Evolutionary conservation across 2,329 filamentous ascomycete species (phyloP), one percentile per base, ranked within the genome.

Genomic region (Byssothecium circinans): DNA sequence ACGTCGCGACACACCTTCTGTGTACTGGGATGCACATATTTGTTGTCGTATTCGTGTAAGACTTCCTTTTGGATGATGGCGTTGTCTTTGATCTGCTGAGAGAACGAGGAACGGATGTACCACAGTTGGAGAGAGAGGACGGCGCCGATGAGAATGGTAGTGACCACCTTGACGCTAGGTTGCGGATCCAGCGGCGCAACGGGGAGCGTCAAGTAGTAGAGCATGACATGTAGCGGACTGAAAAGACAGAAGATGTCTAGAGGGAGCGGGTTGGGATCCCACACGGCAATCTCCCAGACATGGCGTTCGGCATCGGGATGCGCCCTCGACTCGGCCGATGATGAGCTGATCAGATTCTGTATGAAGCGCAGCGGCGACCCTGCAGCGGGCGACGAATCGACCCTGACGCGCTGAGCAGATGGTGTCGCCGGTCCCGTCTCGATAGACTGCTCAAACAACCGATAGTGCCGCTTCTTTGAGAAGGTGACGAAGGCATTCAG

Each of bases 261-360:
- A 37, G 85, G 90, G 29, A 95, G 80, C 2, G 91, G 90, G 38
- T 92, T 81, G 27, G 95, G 94, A 67, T 97, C 91, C 94, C 94
- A 99, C 6, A 97, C 81, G 1, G 87, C 82, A 41, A 99, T 74
- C 71, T 99, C 91, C 94, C 94, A 99, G 8, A 99, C 94, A 70
- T 99, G 91, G 10, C 86, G 82, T 20, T 82, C 81, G 47, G 85
- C 83, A 65, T 94, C 87, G 0, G 92, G 89, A 71, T 96, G 88
- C 22, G 90, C 87, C 65, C 91, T 84, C 20, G 88, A 85, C 56
- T 91, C 84, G n/a, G 91, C 89, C 18, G 83, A 86, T 29, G 86
- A 83, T 20, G 81, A 57, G 12, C 65, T 75, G 2, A 83, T 79
- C 27, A 96, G 73, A 53, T 81, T 83, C 22, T 85, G 81, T 30